Evolutionary conservation across 306 rosid species (phyloP), one percentile per base, ranked within the genome.

Genomic region (Rubus idaeus): DNA sequence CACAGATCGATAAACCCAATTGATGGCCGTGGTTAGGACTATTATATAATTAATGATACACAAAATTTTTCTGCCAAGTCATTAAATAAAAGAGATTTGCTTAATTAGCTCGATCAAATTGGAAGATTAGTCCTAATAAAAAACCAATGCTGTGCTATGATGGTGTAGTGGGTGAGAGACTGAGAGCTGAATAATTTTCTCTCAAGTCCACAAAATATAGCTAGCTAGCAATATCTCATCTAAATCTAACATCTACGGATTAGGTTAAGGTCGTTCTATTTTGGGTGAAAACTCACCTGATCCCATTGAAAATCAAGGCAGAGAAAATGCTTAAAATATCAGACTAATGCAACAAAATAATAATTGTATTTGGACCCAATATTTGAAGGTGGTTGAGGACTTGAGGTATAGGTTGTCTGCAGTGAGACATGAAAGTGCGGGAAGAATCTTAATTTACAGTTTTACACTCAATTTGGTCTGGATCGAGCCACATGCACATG

Each of bases 181-280:
- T n/a, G n/a, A n/a, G 8, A 44, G 56, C 74, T 41, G 23, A 40
- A 65, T 17, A 16, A 18, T 66, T 10, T 66, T 42, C 6, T 17
- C n/a, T 35, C 71, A 79, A 76, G 42, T 74, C 69, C 67, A 84
- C 84, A 86, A 78, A 83, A 73, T 78, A 80, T 39, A 39, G n/a
- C n/a, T n/a, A n/a, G 6, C n/a, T 40, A 6, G 11, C 45, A 55
- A 73, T 58, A 62, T 55, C 61, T 41, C 52, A 62, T 55, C 61
- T 41, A 53, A 65, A 73, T 79, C 82, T 49, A 80, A 62, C 66
- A 30, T 55, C 80, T 39, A 79, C 73, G 79, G 57, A 65, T 68
- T 74, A 67, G 83, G 73, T 75, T 52, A 37, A 67, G 67, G 30
- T 78, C 10, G 62, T 51, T 78, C 42, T 21, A 16, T 60, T 61